phyloP scores from a whole-genome alignment of 192 early-diverging fungal species.

The Backusella morwellensis region DNA sequence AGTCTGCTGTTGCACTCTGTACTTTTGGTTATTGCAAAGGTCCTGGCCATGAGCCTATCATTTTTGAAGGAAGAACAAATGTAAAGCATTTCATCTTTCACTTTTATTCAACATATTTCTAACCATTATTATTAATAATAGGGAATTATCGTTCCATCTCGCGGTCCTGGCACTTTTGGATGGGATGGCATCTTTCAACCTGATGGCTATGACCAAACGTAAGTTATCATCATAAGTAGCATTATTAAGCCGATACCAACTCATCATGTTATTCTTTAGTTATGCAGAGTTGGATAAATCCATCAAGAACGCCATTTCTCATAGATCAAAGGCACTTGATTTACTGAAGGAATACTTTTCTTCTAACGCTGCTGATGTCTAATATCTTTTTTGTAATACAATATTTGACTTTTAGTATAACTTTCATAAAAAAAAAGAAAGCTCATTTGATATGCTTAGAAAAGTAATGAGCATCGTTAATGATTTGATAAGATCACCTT shows the following conservation, averaged over 20 bases:
- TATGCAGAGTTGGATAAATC: constrained; percentile 89
- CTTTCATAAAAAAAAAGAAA: neutral
- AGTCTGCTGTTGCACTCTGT: constrained; percentile 85
- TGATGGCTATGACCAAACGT: constrained; percentile 65
- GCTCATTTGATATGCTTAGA: too few species aligned
- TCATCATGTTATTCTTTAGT: constrained; percentile 35
- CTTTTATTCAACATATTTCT: neutral
- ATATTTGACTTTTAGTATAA: neutral
- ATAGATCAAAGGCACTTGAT: constrained; percentile 77
- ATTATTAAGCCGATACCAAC: neutral
- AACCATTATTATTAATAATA: neutral
- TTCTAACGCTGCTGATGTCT: neutral
- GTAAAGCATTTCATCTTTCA: constrained; percentile 29
- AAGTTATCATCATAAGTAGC: neutral
- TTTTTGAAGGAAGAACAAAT: constrained; percentile 84
- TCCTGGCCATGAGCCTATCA: constrained; percentile 73
- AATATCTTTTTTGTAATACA: neutral
- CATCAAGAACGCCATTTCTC: constrained; percentile 90
- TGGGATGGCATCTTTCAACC: constrained; percentile 98
- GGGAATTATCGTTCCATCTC: constrained; percentile 83
- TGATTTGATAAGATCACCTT: too few species aligned
- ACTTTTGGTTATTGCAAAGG: constrained; percentile 88
- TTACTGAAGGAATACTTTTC: constrained; percentile 62
- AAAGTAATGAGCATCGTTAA: too few species aligned
- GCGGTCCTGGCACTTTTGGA: constrained; percentile 85